Base-by-base conservation (phyloP, 805 yeast species). In the Zygosaccharomyces lentus region DNA sequence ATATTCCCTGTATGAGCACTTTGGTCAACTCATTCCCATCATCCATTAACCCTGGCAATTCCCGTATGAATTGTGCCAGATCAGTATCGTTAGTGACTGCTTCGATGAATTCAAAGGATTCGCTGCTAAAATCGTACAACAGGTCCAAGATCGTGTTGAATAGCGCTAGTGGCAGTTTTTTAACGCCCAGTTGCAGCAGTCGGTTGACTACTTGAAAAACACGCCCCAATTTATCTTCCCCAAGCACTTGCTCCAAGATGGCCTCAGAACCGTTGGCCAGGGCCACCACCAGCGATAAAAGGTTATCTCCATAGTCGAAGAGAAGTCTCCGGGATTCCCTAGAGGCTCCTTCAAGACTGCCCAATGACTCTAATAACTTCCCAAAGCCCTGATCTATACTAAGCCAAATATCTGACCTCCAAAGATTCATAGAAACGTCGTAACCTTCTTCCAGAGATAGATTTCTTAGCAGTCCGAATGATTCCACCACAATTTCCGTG, bases 381-480 rank as follows among this genome's bases (percentile, higher is more conserved):
- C 62, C 61, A 36, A 87, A 66, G 2, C 81, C 76, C 4, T 62
- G 52, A 38, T 73, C 76, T 34, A 88, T 72, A 23, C 76, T 67
- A 0, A 76, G 71, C 85, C 96, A 82, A 34, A 91, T 79, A 50
- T 84, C 80, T 13, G 80, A 79, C 60, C 97, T 77, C 86, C 95
- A 84, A 44, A 86, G 63, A 62, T 77, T 79, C 16, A 78, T 76
- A 23, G 88, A 80, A 30, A 87, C 76, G 52, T 87, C 95, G 55
- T 87, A 82, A 16, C 96, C 97, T 66, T 89, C 96, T 59, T 87
- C 96, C 43, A 87, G 72, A 2, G 84, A 82, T 46, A 91, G 60
- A 59, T 85, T 88, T 61, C 96, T 76, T 51, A 93, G 68, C 19
- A 91, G 69, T 1, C 96, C 97, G 55, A 80, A 82, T 1, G 91